Evolutionary conservation across 2,329 filamentous ascomycete species (phyloP), one percentile per base, ranked within the genome.

Genomic region (Colletotrichum melonis): DNA sequence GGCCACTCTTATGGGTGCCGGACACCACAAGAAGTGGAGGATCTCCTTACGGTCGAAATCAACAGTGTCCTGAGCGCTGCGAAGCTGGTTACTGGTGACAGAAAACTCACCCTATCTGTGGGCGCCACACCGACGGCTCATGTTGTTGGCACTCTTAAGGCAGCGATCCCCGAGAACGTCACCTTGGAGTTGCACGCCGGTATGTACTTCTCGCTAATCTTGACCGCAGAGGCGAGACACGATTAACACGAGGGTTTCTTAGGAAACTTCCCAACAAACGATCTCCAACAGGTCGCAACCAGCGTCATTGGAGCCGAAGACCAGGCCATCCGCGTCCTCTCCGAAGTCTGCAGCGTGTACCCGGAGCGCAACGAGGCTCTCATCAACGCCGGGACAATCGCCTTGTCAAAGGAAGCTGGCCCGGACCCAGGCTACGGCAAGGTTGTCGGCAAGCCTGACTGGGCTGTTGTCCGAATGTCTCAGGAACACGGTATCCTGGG

Each of bases 341-440:
- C 79, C 30, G 82, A 84, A 66, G 81, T 84, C n/a, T 83, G 80
- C 75, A 81, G 82, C 63, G 77, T 83, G 12, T 84, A 84, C 58
- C 79, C 80, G 0, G 80, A 82, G 63, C 79, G 82, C 9, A 83
- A 84, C 67, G 82, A 84, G 72, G 81, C 79, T 4, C 79, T 84
- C 32, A 75, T 84, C 46, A 84, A 84, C 67, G 82, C 81, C 0
- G 82, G 82, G 0, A 79, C 79, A 2, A 78, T 82, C 22, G 80
- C 82, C 6, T 68, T 84, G 16, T 81, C 81, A 12, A 81, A 80
- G 8, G 82, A 84, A 73, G 76, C 78, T 9, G 80, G 80, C 28
- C 77, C 73, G 8, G 78, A 75, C 42, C 63, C 77, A 26, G 80
- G 82, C 11, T 81, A 81, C 63, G 78, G 81, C 26, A 76, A 76